Conservation (phyloP, 495 filamentous ascomycete species). For the Aspergillus campestris region DNA sequence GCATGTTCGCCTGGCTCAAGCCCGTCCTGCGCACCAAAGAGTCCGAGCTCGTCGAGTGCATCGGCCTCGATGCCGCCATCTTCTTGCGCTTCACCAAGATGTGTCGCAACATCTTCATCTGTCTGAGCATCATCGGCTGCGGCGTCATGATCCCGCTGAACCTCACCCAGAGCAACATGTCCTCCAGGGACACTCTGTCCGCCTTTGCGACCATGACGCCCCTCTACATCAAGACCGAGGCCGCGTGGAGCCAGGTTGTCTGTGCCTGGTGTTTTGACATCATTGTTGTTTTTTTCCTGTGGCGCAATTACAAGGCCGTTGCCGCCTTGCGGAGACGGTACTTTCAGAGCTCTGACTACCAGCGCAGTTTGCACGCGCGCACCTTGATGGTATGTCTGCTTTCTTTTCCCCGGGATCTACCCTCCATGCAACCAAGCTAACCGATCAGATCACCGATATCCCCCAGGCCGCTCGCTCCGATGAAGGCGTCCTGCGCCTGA, state of each 20-base stretch:
- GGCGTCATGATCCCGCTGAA: slow-evolving; percentile 80
- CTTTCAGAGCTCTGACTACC: slow-evolving; percentile 82
- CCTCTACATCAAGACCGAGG: slow-evolving; percentile 32
- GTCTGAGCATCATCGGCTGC: slow-evolving; percentile 66
- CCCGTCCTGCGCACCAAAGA: slow-evolving; percentile 74
- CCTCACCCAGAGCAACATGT: slow-evolving; percentile 41
- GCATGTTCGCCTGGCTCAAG: slow-evolving; percentile 73
- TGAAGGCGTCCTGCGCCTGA: slow-evolving; percentile 76
- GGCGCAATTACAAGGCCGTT: slow-evolving; percentile 79
- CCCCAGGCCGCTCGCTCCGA: slow-evolving; percentile 64
- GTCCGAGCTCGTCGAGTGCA: slow-evolving; percentile 59
- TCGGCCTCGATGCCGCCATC: slow-evolving; percentile 84
- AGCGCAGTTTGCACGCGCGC: slow-evolving; percentile 77
- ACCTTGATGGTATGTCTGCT: slow-evolving; percentile 64
- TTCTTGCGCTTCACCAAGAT: slow-evolving; percentile 85
- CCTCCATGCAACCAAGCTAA: slow-evolving; percentile 14
- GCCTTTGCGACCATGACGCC: slow-evolving; percentile 49
- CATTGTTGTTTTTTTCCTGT: slow-evolving; percentile 71
- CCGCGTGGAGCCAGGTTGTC: slow-evolving; percentile 72
- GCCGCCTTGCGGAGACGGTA: slow-evolving; percentile 63
- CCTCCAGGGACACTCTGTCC: slow-evolving; percentile 13
- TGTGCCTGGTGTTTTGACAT: slow-evolving; percentile 72
- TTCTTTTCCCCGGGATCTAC: background rate
- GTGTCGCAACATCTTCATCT: slow-evolving; percentile 83
- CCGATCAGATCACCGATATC: slow-evolving; percentile 68